phyloP scores from a whole-genome alignment of 192 early-diverging fungal genomes.

The Phycomyces blakesleeanus region DNA sequence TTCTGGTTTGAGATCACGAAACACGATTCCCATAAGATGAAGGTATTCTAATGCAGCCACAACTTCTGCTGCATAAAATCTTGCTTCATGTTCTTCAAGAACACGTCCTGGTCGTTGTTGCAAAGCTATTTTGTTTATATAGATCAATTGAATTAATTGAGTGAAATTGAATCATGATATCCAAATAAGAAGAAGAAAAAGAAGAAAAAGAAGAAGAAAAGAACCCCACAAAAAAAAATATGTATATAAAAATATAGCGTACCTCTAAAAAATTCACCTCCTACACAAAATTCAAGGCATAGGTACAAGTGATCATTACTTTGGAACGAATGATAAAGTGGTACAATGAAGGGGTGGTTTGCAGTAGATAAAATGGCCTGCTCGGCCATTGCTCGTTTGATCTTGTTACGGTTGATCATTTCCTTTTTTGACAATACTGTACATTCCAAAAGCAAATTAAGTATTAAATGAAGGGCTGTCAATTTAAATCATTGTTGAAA shows the following conservation, averaged over 20 bases:
- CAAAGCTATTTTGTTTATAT: constrained; percentile 62
- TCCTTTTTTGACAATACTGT: constrained; percentile 83
- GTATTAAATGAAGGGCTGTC: neutral
- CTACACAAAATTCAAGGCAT: constrained; percentile 85
- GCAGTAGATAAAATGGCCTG: constrained; percentile 88
- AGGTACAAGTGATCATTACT: constrained; percentile 83
- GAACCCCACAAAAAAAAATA: neutral
- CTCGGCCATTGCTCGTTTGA: constrained; percentile 94
- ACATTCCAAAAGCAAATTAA: neutral
- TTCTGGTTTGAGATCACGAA: constrained; percentile 97
- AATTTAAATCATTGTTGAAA: neutral
- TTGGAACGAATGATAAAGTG: constrained; percentile 87
- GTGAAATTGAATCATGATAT: no score
- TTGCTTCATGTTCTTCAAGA: constrained; percentile 82
- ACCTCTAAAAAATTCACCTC: constrained; percentile 86
- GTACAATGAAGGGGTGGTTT: constrained; percentile 90
- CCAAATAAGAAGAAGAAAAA: no score
- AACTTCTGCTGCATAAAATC: constrained; percentile 98
- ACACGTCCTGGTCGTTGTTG: constrained; percentile 87
- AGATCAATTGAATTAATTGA: no score
- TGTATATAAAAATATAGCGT: neutral
- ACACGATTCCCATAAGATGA: constrained; percentile 93
- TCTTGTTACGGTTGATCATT: constrained; percentile 97
- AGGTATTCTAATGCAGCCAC: constrained; percentile 93
- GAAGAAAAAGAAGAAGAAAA: no score